Percentiles rank a stretch among this genome's conserved stretches.
These are phyloP conservation scores for Talaromyces sp. DNA, from an alignment of 2,329 filamentous ascomycete species.

Conservation along the genomic window DNA sequence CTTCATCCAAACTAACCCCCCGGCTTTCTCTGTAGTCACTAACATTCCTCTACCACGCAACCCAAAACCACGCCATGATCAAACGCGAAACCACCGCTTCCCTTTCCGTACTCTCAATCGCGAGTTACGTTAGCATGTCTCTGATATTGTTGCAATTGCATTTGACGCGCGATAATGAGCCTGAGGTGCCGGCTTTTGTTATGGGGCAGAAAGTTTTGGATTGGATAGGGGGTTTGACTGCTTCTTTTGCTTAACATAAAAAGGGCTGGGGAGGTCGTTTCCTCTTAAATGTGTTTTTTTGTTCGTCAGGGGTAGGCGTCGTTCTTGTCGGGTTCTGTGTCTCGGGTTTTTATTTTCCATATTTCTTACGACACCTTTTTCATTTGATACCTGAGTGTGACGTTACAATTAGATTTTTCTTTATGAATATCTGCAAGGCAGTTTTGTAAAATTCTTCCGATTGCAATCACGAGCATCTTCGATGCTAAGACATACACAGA, in stretches of 20 bases:
- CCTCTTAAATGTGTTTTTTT: neutral
- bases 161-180: conserved; percentile 56
- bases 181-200: conserved; percentile 54
- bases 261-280: neutral
- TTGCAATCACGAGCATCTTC: neutral
- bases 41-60: conserved; percentile 69
- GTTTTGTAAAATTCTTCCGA: neutral
- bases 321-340: neutral
- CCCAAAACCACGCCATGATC: conserved; percentile 72
- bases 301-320: neutral
- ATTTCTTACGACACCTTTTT: neutral
- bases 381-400: conserved; percentile 1
- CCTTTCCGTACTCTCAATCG: conserved; percentile 70
- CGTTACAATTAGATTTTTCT: neutral
- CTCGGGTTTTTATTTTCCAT: neutral
- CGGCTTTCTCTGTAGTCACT: conserved; percentile 49
- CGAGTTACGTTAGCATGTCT: conserved; percentile 71
- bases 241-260: neutral
- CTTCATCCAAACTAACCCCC: neutral
- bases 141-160: conserved; percentile 64
- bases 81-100: conserved; percentile 72
- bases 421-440: too few species aligned
- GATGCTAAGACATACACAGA: conserved; percentile 4
- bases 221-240: conserved; percentile 23
- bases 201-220: conserved; percentile 43